Evolutionary conservation across 2,329 filamentous ascomycete species (phyloP).

Genomic region (Colletotrichum navitas): DNA sequence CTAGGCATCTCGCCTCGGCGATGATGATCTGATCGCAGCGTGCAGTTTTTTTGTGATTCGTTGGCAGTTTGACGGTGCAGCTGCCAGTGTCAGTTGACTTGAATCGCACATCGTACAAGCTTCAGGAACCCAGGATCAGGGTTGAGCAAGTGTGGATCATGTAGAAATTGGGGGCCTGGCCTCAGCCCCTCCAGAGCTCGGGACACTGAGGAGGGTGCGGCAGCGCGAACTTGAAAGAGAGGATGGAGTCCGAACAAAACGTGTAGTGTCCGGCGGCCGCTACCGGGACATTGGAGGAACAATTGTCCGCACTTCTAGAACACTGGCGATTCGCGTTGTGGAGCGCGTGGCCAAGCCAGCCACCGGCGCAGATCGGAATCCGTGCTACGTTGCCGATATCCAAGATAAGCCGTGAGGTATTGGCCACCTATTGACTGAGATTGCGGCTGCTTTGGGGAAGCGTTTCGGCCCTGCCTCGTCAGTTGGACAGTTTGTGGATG

Average conservation of each 20-base stretch:
- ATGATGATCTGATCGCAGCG: constrained; percentile 38
- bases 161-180: constrained; percentile 29
- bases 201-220: constrained; percentile 18
- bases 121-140: constrained; percentile 35
- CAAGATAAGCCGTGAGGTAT: background rate
- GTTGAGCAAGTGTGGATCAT: constrained; percentile 27
- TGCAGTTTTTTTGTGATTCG: constrained; percentile 32
- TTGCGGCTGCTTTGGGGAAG: background rate
- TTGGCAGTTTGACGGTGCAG: constrained; percentile 17
- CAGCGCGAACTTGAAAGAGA: constrained; percentile 29
- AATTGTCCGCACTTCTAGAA: constrained; percentile 34
- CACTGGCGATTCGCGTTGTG: constrained; percentile 30
- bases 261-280: constrained; percentile 12
- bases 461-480: background rate
- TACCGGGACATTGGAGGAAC: constrained; percentile 24
- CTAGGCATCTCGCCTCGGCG: constrained; percentile 22
- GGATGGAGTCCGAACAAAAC: constrained; percentile 7
- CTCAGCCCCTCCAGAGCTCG: constrained; percentile 13
- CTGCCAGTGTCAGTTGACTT: constrained; percentile 24
- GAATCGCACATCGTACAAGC: constrained; percentile 39
- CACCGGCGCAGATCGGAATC: constrained; percentile 6
- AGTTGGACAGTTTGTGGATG: background rate
- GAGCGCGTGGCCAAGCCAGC: constrained; percentile 17
- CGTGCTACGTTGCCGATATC: constrained; percentile 2
- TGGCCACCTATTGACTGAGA: constrained; percentile 7